Percentiles rank a stretch among this genome's conserved stretches.
Evolutionary conservation across 176 grass and related monocot genomes (phyloP).

Genomic region (Areca catechu): DNA sequence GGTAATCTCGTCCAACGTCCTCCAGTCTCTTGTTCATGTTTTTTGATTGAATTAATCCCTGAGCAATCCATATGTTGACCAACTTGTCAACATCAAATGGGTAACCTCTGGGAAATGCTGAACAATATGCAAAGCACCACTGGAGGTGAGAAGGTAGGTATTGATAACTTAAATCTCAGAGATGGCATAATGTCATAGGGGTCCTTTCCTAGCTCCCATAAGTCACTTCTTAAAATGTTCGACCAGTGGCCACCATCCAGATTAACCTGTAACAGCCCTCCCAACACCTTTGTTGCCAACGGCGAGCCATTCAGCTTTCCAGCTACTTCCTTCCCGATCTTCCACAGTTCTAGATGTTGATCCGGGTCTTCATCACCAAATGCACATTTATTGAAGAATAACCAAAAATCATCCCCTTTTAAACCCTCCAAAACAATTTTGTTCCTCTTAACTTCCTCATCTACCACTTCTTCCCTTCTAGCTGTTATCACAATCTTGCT

Average conservation of each 20-base stretch:
- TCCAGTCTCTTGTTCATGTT: background rate
- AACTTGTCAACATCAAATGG: constrained; percentile 30
- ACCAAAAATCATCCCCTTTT: constrained; percentile 17
- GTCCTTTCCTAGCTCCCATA: constrained; percentile 12
- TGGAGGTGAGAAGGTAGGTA: constrained; percentile 22
- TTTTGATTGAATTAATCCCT: constrained; percentile 17
- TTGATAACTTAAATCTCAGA: constrained; percentile 39
- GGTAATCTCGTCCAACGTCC: constrained; percentile 16
- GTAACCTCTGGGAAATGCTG: constrained; percentile 45
- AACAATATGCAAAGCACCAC: constrained; percentile 30
- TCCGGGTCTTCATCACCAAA: constrained; percentile 17
- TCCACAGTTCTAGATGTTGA: constrained; percentile 1
- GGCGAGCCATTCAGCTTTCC: constrained; percentile 34
- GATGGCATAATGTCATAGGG: constrained; percentile 23
- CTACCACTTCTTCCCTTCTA: constrained; percentile 20
- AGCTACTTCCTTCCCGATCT: constrained; percentile 30
- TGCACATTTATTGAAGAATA: constrained; percentile 33
- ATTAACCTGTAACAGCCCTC: constrained; percentile 24
- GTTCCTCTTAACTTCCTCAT: background rate
- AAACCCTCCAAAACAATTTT: constrained; percentile 25
- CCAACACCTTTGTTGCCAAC: constrained; percentile 44
- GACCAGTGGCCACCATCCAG: constrained; percentile 11
- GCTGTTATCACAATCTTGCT: constrained; percentile 38
- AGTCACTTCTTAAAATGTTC: constrained; percentile 19
- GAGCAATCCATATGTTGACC: constrained; percentile 32